Base-by-base conservation (phyloP, 2,329 filamentous ascomycete species). In the Xylaria hypoxylon region DNA sequence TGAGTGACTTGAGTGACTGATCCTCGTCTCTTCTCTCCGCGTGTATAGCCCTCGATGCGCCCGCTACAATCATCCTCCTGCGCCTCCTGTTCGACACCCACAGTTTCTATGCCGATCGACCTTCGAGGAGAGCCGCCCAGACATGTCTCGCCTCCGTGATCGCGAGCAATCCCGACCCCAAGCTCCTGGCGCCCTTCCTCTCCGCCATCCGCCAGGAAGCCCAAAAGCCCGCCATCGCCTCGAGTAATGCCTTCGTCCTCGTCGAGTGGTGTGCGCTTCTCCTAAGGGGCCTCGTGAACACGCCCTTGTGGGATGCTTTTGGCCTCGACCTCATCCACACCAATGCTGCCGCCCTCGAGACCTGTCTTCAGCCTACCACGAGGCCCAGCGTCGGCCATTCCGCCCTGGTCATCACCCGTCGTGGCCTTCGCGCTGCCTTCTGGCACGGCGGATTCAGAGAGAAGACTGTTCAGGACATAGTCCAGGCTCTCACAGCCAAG, bases 221-320 rank as follows among this genome's bases (percentile, higher is more conserved):
- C 15, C 85, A 87, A 69, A 97, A 97, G 78, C 82, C 86, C 19
- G 90, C 89, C 69, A 90, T 98, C 73, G 93, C 95, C 35, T 82
- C 91, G 17, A 88, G 86, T 48, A 96, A 89, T 79, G 92, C 94
- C 5, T 97, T 97, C 77, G 93, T 97, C 55, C 83, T 99, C 72
- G 86, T 96, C 15, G 93, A 97, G 79, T 99, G 95, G 95, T 93
- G 90, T 78, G 92, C 91, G 65, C 79, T 95, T 64, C 81, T 97
- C 57, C 86, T 97, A 72, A 89, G 94, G 74, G 85, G 90, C 64
- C 83, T 94, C 28, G 87, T 87, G 35, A 85, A 85, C 53, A 87
- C 86, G 17, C 76, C 85, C 10, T 78, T 87, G 48, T 94, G 89
- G 90, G 86, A 87, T 57, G 83, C 83, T 74, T 89, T 89, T 77